A percentile compares a stretch with the other conserved stretches of the same genome.
Conservation (phyloP, 495 filamentous ascomycete genomes). For the Tuber melanosporum region DNA sequence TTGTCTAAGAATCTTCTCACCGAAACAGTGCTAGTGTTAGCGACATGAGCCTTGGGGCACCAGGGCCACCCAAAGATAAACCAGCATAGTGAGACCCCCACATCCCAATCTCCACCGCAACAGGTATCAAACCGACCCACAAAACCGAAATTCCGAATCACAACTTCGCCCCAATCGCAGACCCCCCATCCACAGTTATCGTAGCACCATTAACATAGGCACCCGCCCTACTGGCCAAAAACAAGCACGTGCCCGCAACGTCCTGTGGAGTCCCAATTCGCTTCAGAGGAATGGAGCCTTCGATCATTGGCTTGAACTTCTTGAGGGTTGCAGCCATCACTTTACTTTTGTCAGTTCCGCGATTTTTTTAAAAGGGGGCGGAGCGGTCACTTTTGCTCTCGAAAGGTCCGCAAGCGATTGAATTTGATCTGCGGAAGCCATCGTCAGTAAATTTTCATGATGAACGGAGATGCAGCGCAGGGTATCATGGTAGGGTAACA, state of each 20-base stretch:
- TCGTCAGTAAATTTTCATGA: constrained; percentile 24
- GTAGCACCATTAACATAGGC: constrained; percentile 71
- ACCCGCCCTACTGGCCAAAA: constrained; percentile 63
- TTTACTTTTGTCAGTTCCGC: constrained; percentile 1
- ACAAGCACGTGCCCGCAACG: constrained; percentile 70
- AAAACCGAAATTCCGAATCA: constrained; percentile 27
- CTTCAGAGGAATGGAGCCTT: constrained; percentile 58
- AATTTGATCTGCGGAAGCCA: constrained; percentile 48
- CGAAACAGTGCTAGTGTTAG: no score
- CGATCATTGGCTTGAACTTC: constrained; percentile 56
- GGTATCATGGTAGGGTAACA: constrained; percentile 12
- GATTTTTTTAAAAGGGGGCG: background rate
- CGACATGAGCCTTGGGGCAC: no score
- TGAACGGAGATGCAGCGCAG: background rate
- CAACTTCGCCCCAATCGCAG: constrained; percentile 51
- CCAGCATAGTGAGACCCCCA: background rate
- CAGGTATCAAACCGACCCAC: background rate
- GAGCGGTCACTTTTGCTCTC: constrained; percentile 56
- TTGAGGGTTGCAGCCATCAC: constrained; percentile 69
- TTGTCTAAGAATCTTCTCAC: no score
- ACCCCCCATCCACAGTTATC: constrained; percentile 67
- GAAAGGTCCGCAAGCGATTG: constrained; percentile 73
- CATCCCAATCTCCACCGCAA: background rate
- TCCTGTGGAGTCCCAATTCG: constrained; percentile 66
- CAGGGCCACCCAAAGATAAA: background rate